These are phyloP conservation scores for Alloascoidea hylecoeti DNA, from an alignment of 805 yeast genomes.

Conservation along the genomic window DNA sequence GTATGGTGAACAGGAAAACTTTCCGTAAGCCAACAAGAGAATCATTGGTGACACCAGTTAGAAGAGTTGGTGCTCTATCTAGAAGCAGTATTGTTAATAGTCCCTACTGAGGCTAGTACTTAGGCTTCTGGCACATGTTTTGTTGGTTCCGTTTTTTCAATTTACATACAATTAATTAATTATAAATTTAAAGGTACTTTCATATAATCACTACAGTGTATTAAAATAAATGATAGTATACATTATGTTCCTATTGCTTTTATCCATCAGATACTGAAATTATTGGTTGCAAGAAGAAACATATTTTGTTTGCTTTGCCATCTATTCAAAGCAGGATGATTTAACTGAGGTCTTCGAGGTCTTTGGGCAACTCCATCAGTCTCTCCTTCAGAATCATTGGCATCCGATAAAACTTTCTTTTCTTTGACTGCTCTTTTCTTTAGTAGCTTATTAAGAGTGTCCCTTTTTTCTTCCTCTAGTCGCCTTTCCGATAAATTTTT, in stretches of 20 bases:
- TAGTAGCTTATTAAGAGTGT: conserved; percentile 74
- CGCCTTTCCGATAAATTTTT: conserved; percentile 72
- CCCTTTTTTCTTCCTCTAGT: conserved; percentile 85
- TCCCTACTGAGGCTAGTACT: conserved; percentile 14
- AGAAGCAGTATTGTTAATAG: conserved; percentile 15
- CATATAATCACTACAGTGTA: too few relatives aligned
- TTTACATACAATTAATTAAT: too few relatives aligned
- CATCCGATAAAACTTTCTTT: background rate
- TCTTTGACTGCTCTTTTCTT: conserved; percentile 51
- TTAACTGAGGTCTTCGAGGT: background rate
- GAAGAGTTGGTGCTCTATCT: conserved; percentile 4
- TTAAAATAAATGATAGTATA: too few relatives aligned
- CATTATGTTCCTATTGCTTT: too few relatives aligned
- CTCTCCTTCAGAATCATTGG: background rate
- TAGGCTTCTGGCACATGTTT: too few relatives aligned
- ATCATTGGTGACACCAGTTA: conserved; percentile 22
- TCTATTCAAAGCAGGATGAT: background rate
- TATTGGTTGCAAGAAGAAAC: background rate
- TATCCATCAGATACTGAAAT: too few relatives aligned
- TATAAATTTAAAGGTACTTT: too few relatives aligned
- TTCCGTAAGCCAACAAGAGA: conserved; percentile 44
- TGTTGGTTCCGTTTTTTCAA: too few relatives aligned
- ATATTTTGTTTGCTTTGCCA: background rate
- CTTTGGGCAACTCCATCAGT: background rate
- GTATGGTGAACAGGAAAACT: conserved; percentile 45